A percentile compares a stretch with the other conserved stretches of the same genome.
Evolutionary conservation across 192 early-diverging fungal genomes (phyloP).

Genomic region (Paraglomus occultum): DNA sequence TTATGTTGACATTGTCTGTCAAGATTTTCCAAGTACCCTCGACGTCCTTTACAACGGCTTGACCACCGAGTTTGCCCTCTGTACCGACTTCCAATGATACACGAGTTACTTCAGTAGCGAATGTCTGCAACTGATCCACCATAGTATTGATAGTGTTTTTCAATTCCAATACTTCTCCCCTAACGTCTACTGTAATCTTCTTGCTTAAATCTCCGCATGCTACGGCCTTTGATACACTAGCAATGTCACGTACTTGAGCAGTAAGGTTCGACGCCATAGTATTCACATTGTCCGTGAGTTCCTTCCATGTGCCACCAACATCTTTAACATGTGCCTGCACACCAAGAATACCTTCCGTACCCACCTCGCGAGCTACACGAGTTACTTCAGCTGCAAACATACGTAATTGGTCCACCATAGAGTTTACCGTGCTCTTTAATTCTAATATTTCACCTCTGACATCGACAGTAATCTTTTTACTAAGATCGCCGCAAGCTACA

Average conservation of each 20-base stretch:
- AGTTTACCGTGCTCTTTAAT: slow-evolving; percentile 62
- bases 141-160: slow-evolving; percentile 71
- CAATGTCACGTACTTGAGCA: slow-evolving; percentile 68
- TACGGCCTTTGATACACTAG: slow-evolving; percentile 61
- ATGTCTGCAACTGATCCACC: slow-evolving; percentile 63
- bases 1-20: slow-evolving; percentile 64
- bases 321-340: slow-evolving; percentile 55
- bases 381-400: slow-evolving; percentile 64
- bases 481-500: slow-evolving; percentile 66
- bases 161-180: slow-evolving; percentile 67
- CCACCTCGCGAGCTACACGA: slow-evolving; percentile 61
- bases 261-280: slow-evolving; percentile 68
- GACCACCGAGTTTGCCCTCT: slow-evolving; percentile 53
- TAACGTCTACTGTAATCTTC: slow-evolving; percentile 60
- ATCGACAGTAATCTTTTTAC: slow-evolving; percentile 55
- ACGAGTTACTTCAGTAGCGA: slow-evolving; percentile 60
- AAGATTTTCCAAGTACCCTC: slow-evolving; percentile 65
- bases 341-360: slow-evolving; percentile 55
- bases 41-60: slow-evolving; percentile 52
- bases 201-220: slow-evolving; percentile 64
- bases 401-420: slow-evolving; percentile 65
- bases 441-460: slow-evolving; percentile 59
- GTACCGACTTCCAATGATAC: slow-evolving; percentile 54
- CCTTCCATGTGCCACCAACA: slow-evolving; percentile 68
- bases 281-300: slow-evolving; percentile 66